phyloP scores from a whole-genome alignment of 1,284 basidiomycete species.

The Cutaneotrichosporon sp. region DNA sequence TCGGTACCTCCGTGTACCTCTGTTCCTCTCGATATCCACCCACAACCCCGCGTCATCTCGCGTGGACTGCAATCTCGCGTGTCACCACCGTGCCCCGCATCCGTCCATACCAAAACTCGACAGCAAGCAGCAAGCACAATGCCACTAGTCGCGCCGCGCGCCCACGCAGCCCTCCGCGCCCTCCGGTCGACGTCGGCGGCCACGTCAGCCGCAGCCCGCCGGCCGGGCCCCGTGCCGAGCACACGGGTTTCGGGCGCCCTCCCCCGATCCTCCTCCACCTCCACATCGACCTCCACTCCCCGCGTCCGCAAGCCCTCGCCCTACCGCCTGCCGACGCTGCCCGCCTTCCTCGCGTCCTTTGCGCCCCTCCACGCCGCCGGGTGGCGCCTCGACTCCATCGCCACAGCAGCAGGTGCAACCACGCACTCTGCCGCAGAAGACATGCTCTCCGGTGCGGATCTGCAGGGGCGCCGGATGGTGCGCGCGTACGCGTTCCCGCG shows the following conservation, averaged over 20 bases:
- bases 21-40: too few species aligned
- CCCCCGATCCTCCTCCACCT: not conserved
- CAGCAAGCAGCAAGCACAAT: too few species aligned
- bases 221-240: not conserved
- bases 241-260: not conserved
- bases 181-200: too few species aligned
- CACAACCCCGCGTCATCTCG: too few species aligned
- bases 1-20: too few species aligned
- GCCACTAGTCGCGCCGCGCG: too few species aligned
- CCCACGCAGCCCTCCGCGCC: too few species aligned
- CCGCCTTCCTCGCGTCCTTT: constrained; percentile 35
- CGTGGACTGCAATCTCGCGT: too few species aligned
- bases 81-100: too few species aligned
- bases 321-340: constrained; percentile 38
- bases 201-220: not conserved
- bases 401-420: not conserved
- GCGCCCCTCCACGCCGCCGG: constrained; percentile 41
- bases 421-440: constrained; percentile 6
- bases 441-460: constrained; percentile 24
- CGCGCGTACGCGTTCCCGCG: constrained; percentile 33
- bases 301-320: constrained; percentile 31
- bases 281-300: not conserved
- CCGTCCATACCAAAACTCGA: too few species aligned
- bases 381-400: constrained; percentile 36
- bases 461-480: constrained; percentile 37